Base-by-base conservation (phyloP, 2,329 filamentous ascomycete genomes). In the Camillea tinctor region DNA sequence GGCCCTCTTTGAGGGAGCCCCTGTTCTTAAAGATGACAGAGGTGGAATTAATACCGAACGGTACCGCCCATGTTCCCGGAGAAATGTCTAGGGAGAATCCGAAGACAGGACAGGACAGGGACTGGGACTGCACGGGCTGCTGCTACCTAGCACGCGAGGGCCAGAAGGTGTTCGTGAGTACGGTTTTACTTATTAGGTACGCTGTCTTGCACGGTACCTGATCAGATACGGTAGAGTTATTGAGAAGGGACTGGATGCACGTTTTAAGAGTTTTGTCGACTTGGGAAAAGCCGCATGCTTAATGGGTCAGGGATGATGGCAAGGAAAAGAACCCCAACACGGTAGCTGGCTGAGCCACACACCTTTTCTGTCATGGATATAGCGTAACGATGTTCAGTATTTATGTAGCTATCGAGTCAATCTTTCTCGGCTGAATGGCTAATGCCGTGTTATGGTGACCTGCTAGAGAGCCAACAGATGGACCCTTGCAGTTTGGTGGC, bases 351-450 rank as follows among this genome's bases (percentile, higher is more conserved):
- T 77, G 72, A 77, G 75, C 76, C 76, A 79, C 75, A 74, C 66
- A 68, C 68, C 64, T 66, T 63, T 66, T 63, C 66, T 66, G 66
- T 70, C 68, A 72, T 72, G 65, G 69, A 68, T 65, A 71, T 68
- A 71, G 66, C 66, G 73, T 64, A 66, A 66, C 68, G 69, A 69
- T 63, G 70, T 63, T 71, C 73, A 74, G 77, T 72, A 71, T n/a
- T n/a, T n/a, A n/a, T n/a, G n/a, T n/a, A n/a, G n/a, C n/a, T n/a
- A n/a, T 68, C 68, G 67, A 73, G 69, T 69, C 62, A 71, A 69
- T 70, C 73, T 73, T 72, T 77, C 71, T 79, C 77, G 78, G 78
- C 78, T 80, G 77, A 80, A 80, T 79, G 76, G 77, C 71, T 79
- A 77, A 80, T 80, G 77, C 75, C 75, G 75, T 78, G 73, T 71